Conservation (phyloP, 2,329 filamentous ascomycete species). For the Diaporthe citri region DNA sequence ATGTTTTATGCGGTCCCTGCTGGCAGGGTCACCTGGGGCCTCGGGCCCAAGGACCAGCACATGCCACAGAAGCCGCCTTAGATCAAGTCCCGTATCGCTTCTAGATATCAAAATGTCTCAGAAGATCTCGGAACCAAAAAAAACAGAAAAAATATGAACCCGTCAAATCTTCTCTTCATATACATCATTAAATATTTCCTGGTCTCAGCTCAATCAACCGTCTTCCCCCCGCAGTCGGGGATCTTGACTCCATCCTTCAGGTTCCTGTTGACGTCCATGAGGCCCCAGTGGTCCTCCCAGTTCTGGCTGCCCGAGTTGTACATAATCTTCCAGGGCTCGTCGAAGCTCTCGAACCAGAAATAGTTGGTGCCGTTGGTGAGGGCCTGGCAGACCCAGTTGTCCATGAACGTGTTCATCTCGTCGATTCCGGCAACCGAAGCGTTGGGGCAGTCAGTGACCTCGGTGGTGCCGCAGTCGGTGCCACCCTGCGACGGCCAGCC, state of each 20-base stretch:
- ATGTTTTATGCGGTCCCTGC: neutral
- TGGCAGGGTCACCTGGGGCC: neutral
- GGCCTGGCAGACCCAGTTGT: slow-evolving; percentile 85
- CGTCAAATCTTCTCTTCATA: slow-evolving; percentile 18
- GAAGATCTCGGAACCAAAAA: neutral
- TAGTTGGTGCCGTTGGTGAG: slow-evolving; percentile 88
- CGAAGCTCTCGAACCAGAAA: slow-evolving; percentile 98
- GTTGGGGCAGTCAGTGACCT: slow-evolving; percentile 66
- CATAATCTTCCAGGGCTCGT: slow-evolving; percentile 91
- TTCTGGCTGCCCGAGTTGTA: slow-evolving; percentile 78
- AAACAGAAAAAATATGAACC: neutral
- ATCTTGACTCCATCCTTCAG: slow-evolving; percentile 88
- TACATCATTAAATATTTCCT: neutral
- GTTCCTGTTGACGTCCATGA: slow-evolving; percentile 87
- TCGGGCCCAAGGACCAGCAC: neutral
- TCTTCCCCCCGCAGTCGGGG: slow-evolving; percentile 86
- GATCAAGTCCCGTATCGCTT: neutral
- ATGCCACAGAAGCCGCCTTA: neutral
- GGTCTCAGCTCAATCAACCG: slow-evolving; percentile 53
- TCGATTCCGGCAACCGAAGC: slow-evolving; percentile 83
- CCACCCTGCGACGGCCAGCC: slow-evolving; percentile 92
- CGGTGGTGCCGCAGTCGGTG: slow-evolving; percentile 75
- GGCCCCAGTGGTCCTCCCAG: slow-evolving; percentile 97
- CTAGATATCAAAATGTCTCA: neutral
- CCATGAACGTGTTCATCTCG: slow-evolving; percentile 88